A percentile compares a stretch with the other conserved stretches of the same genome.
Evolutionary conservation across 306 rosid species (phyloP).

Genomic region (Cucumis cinereus): DNA sequence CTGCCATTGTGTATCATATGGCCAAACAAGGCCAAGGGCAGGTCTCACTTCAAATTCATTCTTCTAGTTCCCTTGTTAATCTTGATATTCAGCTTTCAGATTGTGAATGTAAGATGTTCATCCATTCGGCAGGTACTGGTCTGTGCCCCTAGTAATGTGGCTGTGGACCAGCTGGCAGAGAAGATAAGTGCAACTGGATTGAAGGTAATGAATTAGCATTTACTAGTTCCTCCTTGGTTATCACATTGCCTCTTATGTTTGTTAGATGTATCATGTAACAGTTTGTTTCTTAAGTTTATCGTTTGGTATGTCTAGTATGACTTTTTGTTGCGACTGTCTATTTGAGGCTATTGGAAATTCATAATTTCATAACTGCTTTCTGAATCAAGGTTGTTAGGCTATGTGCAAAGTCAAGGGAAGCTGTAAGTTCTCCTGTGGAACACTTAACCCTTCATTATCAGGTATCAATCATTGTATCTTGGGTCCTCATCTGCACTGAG

Average conservation of each 20-base stretch:
- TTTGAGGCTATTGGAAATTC: neutral
- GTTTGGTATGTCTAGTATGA: neutral
- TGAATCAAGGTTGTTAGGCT: conserved; percentile 81
- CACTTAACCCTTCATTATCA: conserved; percentile 97
- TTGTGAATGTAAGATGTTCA: neutral
- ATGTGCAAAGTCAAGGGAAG: conserved; percentile 97
- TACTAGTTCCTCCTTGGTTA: neutral
- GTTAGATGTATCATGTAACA: neutral
- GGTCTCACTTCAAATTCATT: conserved; percentile 20
- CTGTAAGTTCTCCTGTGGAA: conserved; percentile 99
- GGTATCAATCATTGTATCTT: conserved; percentile 29
- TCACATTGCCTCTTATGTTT: neutral
- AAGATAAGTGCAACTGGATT: conserved; percentile 96
- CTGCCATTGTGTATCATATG: conserved; percentile 99
- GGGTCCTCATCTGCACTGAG: neutral
- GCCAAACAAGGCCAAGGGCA: conserved; percentile 99
- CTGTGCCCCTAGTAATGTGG: conserved; percentile 98
- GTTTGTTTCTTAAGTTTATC: neutral
- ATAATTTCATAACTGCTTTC: neutral
- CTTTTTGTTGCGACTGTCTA: neutral
- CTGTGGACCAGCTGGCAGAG: conserved; percentile 95
- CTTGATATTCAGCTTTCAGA: neutral
- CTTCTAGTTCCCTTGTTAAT: neutral
- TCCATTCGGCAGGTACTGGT: conserved; percentile 65
- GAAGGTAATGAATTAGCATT: conserved; percentile 44